phyloP scores from a whole-genome alignment of 2,329 filamentous ascomycete species.

The Colletotrichum nymphaeae region DNA sequence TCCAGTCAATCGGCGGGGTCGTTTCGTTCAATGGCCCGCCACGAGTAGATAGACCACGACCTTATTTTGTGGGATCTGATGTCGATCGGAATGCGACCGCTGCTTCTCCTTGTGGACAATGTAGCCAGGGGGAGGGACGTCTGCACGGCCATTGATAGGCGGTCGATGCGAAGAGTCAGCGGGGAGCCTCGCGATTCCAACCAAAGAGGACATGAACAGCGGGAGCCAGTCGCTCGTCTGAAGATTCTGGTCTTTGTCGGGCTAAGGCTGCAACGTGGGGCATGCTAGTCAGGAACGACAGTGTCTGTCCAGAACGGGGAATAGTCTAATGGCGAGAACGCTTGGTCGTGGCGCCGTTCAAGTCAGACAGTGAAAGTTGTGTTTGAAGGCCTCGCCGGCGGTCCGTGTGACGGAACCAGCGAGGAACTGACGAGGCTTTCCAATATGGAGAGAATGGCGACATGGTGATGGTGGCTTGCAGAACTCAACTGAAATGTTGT shows the following conservation, averaged over 20 bases:
- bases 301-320: constrained; percentile 2
- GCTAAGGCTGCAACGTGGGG: constrained; percentile 8
- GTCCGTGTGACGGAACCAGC: constrained; percentile 16
- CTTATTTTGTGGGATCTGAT: background rate
- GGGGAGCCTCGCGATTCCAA: constrained; percentile 19
- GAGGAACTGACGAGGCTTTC: background rate
- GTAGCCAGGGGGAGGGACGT: background rate
- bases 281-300: constrained; percentile 23
- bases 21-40: background rate
- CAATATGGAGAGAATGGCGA: background rate
- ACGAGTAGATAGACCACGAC: too few relatives aligned
- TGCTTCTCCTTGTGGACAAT: background rate
- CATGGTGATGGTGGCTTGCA: background rate
- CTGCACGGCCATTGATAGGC: background rate
- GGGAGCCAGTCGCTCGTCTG: constrained; percentile 9
- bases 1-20: background rate
- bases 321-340: constrained; percentile 25
- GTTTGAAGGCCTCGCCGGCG: constrained; percentile 11
- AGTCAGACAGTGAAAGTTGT: background rate
- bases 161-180: background rate
- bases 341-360: constrained; percentile 26
- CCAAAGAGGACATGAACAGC: background rate
- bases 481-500: background rate
- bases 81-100: background rate
- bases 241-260: background rate